Evolutionary conservation across 768 basidiomycete species (phyloP).

Genomic region (Macrolepiota albuminosa): DNA sequence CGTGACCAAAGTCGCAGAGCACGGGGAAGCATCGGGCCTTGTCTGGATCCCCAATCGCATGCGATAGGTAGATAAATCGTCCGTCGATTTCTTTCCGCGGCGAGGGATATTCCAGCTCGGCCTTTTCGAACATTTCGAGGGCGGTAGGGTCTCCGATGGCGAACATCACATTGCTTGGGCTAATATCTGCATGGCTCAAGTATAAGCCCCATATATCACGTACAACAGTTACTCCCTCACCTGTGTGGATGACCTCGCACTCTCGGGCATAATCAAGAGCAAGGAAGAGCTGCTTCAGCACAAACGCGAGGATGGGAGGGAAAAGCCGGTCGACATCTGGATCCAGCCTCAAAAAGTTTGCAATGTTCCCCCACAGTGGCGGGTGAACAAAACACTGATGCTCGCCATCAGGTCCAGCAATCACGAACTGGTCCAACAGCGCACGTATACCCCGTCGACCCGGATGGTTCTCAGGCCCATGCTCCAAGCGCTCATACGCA

Average conservation of each 20-base stretch:
- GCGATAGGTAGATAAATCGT: conserved; percentile 13
- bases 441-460: background rate
- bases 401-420: background rate
- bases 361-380: background rate
- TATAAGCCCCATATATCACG: background rate
- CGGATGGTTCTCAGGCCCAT: background rate
- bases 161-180: conserved; percentile 12
- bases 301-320: background rate
- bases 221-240: background rate
- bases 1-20: conserved; percentile 21
- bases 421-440: background rate
- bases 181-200: conserved; percentile 9
- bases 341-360: background rate
- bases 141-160: background rate
- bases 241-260: conserved; percentile 16
- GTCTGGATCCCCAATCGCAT: background rate
- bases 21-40: conserved; percentile 8
- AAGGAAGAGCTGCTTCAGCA: conserved; percentile 6
- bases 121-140: conserved; percentile 10
- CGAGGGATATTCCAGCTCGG: background rate
- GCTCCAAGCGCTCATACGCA: background rate
- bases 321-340: background rate
- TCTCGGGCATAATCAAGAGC: conserved; percentile 14
- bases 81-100: background rate
- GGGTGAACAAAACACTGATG: conserved; percentile 1